These are phyloP conservation scores for Allium cepa DNA, from an alignment of 106 monocot species.

Conservation along the genomic window DNA sequence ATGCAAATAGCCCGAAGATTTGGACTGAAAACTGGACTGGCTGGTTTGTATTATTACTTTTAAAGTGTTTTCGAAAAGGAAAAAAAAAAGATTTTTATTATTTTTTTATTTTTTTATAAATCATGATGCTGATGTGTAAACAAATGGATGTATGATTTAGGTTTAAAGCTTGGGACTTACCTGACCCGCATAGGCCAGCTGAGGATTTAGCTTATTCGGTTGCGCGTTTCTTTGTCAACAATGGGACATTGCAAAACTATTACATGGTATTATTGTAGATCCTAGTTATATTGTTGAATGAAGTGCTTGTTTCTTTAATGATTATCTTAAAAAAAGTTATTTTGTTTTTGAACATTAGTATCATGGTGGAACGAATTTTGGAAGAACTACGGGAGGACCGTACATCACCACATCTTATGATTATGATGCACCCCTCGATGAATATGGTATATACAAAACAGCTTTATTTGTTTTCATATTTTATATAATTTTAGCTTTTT, in stretches of 20 bases:
- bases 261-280: conserved; percentile 29
- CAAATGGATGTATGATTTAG: conserved; percentile 1
- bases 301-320: background rate
- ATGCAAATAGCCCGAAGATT: conserved; percentile 18
- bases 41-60: conserved; percentile 17
- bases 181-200: conserved; percentile 24
- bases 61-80: too few relatives aligned
- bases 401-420: conserved; percentile 49
- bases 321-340: background rate
- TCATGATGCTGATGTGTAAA: background rate
- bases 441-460: conserved; percentile 30
- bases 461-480: background rate
- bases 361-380: conserved; percentile 60
- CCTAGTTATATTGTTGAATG: background rate
- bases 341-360: conserved; percentile 18
- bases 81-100: background rate
- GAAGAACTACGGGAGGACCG: conserved; percentile 42
- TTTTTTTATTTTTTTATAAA: background rate
- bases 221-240: conserved; percentile 23
- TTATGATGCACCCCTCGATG: conserved; percentile 65
- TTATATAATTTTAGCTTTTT: background rate
- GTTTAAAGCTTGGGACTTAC: conserved; percentile 27
- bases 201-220: conserved; percentile 47
- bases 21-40: conserved; percentile 38
- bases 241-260: conserved; percentile 35